Base-by-base conservation (phyloP, 2,329 filamentous ascomycete genomes). In the Stachybotrys elegans region DNA sequence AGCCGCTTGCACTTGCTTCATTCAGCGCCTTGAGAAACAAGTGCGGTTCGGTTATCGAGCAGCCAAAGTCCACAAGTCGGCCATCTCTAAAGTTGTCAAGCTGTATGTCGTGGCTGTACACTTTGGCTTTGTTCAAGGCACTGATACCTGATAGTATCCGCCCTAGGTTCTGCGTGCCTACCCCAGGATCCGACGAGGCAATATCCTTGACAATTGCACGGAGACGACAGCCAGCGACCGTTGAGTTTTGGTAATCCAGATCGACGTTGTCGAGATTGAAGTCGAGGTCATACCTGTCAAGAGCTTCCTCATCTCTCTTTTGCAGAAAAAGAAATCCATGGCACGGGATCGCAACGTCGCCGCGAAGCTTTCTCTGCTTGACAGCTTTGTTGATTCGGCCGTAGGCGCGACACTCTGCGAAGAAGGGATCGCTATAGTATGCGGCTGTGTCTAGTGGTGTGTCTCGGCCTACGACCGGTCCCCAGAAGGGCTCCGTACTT, bases 371-470 rank as follows among this genome's bases (percentile, higher is more conserved):
- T 22, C 25, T 46, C 22, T 29, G 25, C 3, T 38, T 42, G 4
- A 23, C 14, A 6, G 42, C 43, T 11, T 50, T 43, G 3, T 39
- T 25, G 5, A 55, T 49, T 14, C 45, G 47, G 7, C 50, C 52
- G 23, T 54, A 53, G 6, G 53, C 53, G 34, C 53, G 48, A 27
- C 52, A 54, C 44, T 56, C 52, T 11, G 44, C 43, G 27, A 45
- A 56, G 23, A 54, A 56, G 6, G 53, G 53, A 20, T 54, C 53
- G 40, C 46, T 54, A 21, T 54, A 56, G 32, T 46, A 56, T 5
- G 52, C 46, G 8, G 39, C 48, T 2, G 38, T 47, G 6, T 53
- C 40, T 12, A 48, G 21, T 5, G 45, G 20, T 3, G 46, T 46
- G 6, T 53, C 43, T 35, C 48, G 22, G 22, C 48, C 48, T 9